A percentile compares a stretch with the other conserved stretches of the same genome.
Evolutionary conservation across 2,329 filamentous ascomycete genomes (phyloP).

Genomic region (Ophiocordyceps australis): DNA sequence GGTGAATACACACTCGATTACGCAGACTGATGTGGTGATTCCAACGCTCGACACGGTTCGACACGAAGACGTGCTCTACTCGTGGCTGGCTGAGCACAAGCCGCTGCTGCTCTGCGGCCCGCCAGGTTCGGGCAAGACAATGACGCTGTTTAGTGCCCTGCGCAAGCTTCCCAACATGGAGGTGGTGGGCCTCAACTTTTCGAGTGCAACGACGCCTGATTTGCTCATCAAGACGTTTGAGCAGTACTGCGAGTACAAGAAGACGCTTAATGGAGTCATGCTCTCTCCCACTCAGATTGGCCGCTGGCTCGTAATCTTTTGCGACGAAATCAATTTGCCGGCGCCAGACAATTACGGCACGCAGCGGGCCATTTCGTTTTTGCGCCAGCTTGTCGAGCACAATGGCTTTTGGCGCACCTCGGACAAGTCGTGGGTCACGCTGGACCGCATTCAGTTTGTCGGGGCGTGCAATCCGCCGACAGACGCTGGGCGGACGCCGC

Average conservation of each 20-base stretch:
- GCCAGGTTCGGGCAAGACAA: constrained; percentile 97
- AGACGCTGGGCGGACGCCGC: constrained; percentile 85
- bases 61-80: constrained; percentile 98
- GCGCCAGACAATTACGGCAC: constrained; percentile 96
- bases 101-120: constrained; percentile 90
- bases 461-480: constrained; percentile 97
- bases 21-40: constrained; percentile 95
- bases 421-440: constrained; percentile 93
- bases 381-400: constrained; percentile 93
- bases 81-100: constrained; percentile 97
- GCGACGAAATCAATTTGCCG: constrained; percentile 97
- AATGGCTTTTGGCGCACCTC: constrained; percentile 98
- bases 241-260: constrained; percentile 99
- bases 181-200: constrained; percentile 97
- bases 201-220: constrained; percentile 93
- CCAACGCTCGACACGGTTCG: constrained; percentile 93
- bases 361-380: constrained; percentile 90
- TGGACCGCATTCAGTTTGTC: constrained; percentile 97
- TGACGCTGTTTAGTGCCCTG: constrained; percentile 96
- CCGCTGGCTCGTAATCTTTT: constrained; percentile 96
- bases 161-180: constrained; percentile 98
- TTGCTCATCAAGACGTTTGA: constrained; percentile 98
- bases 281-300: constrained; percentile 94
- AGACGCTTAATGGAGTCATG: constrained; percentile 89
- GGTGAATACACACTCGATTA: constrained; percentile 95